Base-by-base conservation (phyloP, 495 filamentous ascomycete genomes). In the Evernia prunastri region DNA sequence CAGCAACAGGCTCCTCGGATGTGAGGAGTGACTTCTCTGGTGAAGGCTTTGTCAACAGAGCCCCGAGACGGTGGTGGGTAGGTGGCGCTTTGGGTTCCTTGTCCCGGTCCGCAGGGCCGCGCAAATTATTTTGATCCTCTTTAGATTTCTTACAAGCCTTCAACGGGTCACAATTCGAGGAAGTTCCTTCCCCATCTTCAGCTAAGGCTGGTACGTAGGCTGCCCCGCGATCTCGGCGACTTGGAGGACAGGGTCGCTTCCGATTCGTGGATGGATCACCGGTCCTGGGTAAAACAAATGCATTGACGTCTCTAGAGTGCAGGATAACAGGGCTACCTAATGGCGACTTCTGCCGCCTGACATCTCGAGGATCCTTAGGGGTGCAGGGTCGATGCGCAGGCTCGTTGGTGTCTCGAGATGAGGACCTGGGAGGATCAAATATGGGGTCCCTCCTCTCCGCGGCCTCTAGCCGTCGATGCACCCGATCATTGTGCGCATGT, bases 181-280 rank as follows among this genome's bases (percentile, higher is more conserved):
- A n/a, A 51, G 31, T 13, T 9, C 67, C 61, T 23, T 78, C 77
- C 0, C 74, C 76, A 70, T 82, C 80, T 65, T 83, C 80, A 56
- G 76, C 70, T 36, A 80, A 63, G 0, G 67, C 62, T 25, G 72
- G 64, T 59, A 78, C 66, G 18, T 66, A 68, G 54, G 68, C 68
- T 51, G 65, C 61, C 27, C 65, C 57, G n/a, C 25, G 61, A 47
- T 67, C 61, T 51, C 58, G 61, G 17, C 65, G 47, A 49, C 65
- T 65, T 49, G 65, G 58, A 23, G 58, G 64, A 59, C 12, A 37
- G 1, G 10, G 42, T 47, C 37, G 49, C 61, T 51, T 61, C 29
- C 61, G 29, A 40, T 18, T 51, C 49, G 23, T 23, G 27, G 23
- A 27, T 39, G 11, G 37, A 35, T 62, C 61, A 43, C 45, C 63